Evolutionary conservation across 2,329 filamentous ascomycete genomes (phyloP).

Genomic region (Penicillium sp.): DNA sequence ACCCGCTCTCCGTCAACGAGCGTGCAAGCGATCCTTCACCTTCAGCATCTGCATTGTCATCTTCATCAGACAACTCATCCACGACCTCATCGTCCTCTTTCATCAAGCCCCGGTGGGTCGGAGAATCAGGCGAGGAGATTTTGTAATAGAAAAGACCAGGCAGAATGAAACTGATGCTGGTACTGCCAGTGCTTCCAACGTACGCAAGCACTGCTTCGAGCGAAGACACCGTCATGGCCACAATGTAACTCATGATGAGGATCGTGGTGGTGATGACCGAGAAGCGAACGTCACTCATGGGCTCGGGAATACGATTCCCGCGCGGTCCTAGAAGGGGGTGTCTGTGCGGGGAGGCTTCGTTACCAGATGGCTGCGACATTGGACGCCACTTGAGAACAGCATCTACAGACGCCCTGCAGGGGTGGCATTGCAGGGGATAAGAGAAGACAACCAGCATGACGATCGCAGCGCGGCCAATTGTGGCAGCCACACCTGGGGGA

Average conservation of each 20-base stretch:
- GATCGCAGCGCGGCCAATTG: slow-evolving; percentile 90
- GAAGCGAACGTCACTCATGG: slow-evolving; percentile 83
- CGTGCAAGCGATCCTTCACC: slow-evolving; percentile 34
- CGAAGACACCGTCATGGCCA: slow-evolving; percentile 83
- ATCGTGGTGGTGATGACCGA: slow-evolving; percentile 82
- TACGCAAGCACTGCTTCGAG: slow-evolving; percentile 90
- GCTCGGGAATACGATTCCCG: slow-evolving; percentile 44
- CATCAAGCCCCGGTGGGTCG: slow-evolving; percentile 75
- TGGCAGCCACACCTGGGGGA: slow-evolving; percentile 70
- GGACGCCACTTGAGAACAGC: slow-evolving; percentile 92
- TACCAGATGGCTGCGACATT: slow-evolving; percentile 29
- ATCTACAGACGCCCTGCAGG: slow-evolving; percentile 89
- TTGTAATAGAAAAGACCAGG: slow-evolving; percentile 98
- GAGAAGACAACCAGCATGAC: slow-evolving; percentile 95
- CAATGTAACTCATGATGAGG: slow-evolving; percentile 75
- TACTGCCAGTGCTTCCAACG: slow-evolving; percentile 89
- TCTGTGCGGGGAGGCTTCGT: slow-evolving; percentile 40
- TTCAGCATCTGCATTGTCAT: slow-evolving; percentile 26
- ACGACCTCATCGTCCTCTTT: slow-evolving; percentile 80
- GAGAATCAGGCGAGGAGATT: slow-evolving; percentile 82
- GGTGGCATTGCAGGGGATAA: slow-evolving; percentile 90
- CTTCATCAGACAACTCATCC: slow-evolving; percentile 47
- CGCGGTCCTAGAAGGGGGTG: slow-evolving; percentile 38
- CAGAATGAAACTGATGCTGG: slow-evolving; percentile 93
- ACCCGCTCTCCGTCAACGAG: slow-evolving; percentile 50